These are phyloP conservation scores for Tillandsia leiboldiana DNA, from an alignment of 176 grass and related monocot genomes.

Conservation along the genomic window DNA sequence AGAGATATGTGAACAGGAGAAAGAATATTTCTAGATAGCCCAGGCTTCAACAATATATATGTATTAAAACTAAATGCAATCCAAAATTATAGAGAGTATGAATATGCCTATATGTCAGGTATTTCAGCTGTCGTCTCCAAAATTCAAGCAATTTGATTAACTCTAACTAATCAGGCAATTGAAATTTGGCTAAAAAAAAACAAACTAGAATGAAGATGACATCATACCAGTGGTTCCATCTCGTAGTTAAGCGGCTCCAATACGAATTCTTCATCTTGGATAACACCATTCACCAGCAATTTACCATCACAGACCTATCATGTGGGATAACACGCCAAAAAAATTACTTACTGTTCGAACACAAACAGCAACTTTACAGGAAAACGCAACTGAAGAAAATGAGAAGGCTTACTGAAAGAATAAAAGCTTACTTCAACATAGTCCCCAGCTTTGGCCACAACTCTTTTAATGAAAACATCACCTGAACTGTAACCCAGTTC, in stretches of 20 bases:
- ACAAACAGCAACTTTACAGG: slow-evolving; percentile 1
- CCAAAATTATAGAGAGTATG: too few species aligned
- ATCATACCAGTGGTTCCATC: slow-evolving; percentile 59
- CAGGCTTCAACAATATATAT: too few species aligned
- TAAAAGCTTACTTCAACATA: slow-evolving; percentile 80
- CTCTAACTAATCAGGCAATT: too few species aligned
- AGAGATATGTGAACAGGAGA: too few species aligned
- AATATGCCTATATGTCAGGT: neutral
- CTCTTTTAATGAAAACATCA: slow-evolving; percentile 97
- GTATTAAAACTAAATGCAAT: too few species aligned
- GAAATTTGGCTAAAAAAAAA: neutral
- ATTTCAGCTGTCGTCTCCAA: neutral
- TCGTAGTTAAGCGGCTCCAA: slow-evolving; percentile 69
- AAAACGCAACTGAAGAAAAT: neutral
- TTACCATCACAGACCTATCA: slow-evolving; percentile 69
- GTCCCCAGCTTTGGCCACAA: slow-evolving; percentile 82
- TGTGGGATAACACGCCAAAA: neutral
- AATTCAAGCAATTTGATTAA: neutral
- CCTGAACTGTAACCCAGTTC: slow-evolving; percentile 56
- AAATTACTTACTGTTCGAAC: slow-evolving; percentile 16
- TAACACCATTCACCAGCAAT: slow-evolving; percentile 65
- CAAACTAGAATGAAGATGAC: neutral
- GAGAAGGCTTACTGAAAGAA: slow-evolving; percentile 31
- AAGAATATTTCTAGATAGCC: too few species aligned
- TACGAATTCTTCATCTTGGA: slow-evolving; percentile 77